Evolutionary conservation across 768 basidiomycete species (phyloP).

Genomic region (Lactifluus piperatus): DNA sequence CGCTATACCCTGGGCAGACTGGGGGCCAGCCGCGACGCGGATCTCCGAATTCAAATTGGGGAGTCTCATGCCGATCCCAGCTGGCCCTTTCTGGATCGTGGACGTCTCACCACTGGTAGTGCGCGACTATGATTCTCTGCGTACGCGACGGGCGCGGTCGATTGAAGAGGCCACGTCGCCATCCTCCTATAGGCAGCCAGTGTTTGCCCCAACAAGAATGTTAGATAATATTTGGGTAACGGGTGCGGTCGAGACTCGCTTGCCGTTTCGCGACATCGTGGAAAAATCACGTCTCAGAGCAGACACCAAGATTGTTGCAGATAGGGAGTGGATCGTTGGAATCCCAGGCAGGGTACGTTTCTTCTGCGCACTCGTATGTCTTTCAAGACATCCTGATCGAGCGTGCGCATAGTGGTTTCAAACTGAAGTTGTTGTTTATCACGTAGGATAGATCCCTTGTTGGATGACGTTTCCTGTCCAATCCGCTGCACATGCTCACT

Average conservation of each 20-base stretch:
- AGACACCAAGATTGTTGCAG: not conserved
- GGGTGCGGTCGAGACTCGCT: not conserved
- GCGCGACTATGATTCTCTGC: conserved; percentile 3
- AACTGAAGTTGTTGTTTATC: not conserved
- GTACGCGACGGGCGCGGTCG: not conserved
- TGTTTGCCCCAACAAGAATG: not conserved
- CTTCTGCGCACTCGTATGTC: not conserved
- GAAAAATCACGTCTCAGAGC: not conserved
- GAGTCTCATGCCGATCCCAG: not conserved
- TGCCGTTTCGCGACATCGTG: conserved; percentile 11
- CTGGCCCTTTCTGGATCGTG: conserved; percentile 8
- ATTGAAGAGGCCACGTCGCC: not conserved
- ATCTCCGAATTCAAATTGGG: not conserved
- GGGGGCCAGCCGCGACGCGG: conserved; percentile 7
- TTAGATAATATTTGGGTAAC: not conserved
- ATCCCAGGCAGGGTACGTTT: not conserved
- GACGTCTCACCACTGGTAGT: not conserved
- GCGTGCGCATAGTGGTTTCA: not conserved
- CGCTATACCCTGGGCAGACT: not conserved
- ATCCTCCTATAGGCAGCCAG: not conserved
- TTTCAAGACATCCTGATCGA: not conserved
- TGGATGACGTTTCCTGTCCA: not conserved
- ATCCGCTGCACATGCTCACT: not conserved
- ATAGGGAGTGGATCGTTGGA: conserved; percentile 12
- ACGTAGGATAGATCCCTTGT: not conserved